Evolutionary conservation across 2,329 filamentous ascomycete genomes (phyloP).

Genomic region (Talaromyces sp.): DNA sequence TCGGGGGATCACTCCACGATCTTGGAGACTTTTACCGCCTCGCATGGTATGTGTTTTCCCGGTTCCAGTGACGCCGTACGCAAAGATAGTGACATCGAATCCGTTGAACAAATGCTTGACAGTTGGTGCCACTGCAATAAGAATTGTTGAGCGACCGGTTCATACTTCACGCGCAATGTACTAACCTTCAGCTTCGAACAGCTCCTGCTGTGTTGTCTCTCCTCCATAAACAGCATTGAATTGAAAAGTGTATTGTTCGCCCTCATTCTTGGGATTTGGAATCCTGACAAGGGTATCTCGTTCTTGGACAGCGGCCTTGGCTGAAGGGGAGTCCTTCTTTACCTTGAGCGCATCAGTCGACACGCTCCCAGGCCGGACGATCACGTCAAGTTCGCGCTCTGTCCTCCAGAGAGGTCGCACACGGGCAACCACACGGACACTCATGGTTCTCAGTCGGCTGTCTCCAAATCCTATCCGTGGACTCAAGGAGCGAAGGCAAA

Average conservation of each 20-base stretch:
- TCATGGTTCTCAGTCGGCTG: conserved; percentile 30
- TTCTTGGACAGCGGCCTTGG: conserved; percentile 41
- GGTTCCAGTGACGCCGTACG: conserved; percentile 88
- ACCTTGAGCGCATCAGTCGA: conserved; percentile 22
- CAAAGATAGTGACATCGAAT: conserved; percentile 83
- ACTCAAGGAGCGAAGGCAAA: neutral
- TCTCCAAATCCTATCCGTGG: neutral
- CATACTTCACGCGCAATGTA: conserved; percentile 17
- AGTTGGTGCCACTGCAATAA: conserved; percentile 71
- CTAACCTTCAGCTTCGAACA: conserved; percentile 86
- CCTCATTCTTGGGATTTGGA: conserved; percentile 87
- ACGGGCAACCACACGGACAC: conserved; percentile 80
- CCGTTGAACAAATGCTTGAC: conserved; percentile 85
- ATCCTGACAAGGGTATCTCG: conserved; percentile 72
- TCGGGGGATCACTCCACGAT: conserved; percentile 82
- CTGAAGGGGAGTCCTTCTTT: conserved; percentile 26
- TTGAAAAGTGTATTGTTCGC: conserved; percentile 86
- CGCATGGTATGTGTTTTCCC: conserved; percentile 97
- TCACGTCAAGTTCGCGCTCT: conserved; percentile 82
- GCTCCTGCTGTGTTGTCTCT: conserved; percentile 72
- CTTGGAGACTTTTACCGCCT: conserved; percentile 78
- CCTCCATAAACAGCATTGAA: conserved; percentile 92
- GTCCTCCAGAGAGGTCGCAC: conserved; percentile 83
- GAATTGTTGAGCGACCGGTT: conserved; percentile 20
- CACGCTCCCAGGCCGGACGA: conserved; percentile 62